Evolutionary conservation across 2,329 filamentous ascomycete species (phyloP), one percentile per base, ranked within the genome.

Genomic region (Dactylella cylindrospora): DNA sequence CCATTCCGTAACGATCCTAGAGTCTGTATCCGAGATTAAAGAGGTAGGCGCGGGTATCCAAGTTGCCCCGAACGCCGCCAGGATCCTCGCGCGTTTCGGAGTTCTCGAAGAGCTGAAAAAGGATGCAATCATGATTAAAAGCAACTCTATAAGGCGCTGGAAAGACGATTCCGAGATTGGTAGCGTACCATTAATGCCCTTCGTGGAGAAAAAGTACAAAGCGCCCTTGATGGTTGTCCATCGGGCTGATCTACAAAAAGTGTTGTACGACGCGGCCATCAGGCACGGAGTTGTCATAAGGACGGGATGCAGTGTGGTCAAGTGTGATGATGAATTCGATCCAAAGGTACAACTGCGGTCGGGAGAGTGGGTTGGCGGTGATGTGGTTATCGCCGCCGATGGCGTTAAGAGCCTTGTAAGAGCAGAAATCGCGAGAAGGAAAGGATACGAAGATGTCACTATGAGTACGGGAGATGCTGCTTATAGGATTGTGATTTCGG

Each of bases 11-110:
- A 44, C 31, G 25, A 20, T 55, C 32, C 44, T 39, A 35, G 39
- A 45, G 39, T 23, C 26, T 7, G 51, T 44, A 40, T 35, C 55
- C 19, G 39, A 49, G n/a, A 62, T 40, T 10, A 41, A 40, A 28
- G 64, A 79, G 73, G 73, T 79, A 19, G 78, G 78, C 5, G 78
- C 77, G 10, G 78, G 79, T 1, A 72, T 80, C n/a, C 78, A 80
- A 62, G 71, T 80, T 3, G 79, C 77, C 0, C 77, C 79, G 3
- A 78, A 78, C 49, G 73, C 75, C 0, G 76, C 78, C 1, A 73
- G 75, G 6, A 72, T 81, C 5, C 71, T 84, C 3, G 74, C 76
- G 20, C 70, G 73, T 65, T 82, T 79, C 75, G 74, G 74, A 3
- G 71, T 84, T 1, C 73, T 76, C 15, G 72, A 76, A 3, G 67